These are phyloP conservation scores for Alternaria angustiovoidea DNA, from an alignment of 2,329 filamentous ascomycete genomes.

Conservation along the genomic window DNA sequence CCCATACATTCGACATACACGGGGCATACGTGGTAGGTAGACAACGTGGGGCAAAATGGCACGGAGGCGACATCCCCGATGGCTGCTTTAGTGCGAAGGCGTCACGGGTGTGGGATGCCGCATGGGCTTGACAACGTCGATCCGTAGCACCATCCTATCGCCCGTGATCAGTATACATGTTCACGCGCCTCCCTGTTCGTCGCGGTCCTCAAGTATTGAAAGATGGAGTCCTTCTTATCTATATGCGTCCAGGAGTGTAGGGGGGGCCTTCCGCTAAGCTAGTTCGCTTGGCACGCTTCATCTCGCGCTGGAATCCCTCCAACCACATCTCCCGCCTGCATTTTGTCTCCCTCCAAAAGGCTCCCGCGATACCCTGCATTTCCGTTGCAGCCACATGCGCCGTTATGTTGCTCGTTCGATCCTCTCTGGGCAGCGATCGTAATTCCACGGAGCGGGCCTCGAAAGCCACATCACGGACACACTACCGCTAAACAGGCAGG, in stretches of 20 bases:
- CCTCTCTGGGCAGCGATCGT: conserved; percentile 2
- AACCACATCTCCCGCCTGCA: conserved; percentile 5
- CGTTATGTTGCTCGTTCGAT: background rate
- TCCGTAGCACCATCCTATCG: background rate
- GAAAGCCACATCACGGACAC: conserved; percentile 5
- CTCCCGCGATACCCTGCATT: background rate
- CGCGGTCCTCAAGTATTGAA: too few species aligned
- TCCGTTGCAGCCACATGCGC: background rate
- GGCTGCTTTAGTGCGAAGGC: background rate
- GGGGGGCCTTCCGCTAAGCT: background rate
- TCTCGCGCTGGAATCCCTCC: conserved; percentile 1
- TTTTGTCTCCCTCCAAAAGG: background rate
- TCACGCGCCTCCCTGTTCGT: background rate
- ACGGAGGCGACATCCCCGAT: too few species aligned
- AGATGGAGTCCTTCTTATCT: too few species aligned
- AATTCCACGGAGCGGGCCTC: conserved; percentile 6
- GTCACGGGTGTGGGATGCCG: background rate
- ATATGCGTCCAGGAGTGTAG: too few species aligned
- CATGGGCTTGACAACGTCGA: background rate
- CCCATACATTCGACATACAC: too few species aligned
- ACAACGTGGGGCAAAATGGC: too few species aligned
- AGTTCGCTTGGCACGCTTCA: conserved; percentile 2
- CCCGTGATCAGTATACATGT: background rate
- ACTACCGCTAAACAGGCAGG: conserved; percentile 26
- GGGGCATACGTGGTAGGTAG: too few species aligned